A percentile compares a stretch with the other conserved stretches of the same genome.
Conservation (phyloP, 148 eudicot species). For the Camellia japonica region DNA sequence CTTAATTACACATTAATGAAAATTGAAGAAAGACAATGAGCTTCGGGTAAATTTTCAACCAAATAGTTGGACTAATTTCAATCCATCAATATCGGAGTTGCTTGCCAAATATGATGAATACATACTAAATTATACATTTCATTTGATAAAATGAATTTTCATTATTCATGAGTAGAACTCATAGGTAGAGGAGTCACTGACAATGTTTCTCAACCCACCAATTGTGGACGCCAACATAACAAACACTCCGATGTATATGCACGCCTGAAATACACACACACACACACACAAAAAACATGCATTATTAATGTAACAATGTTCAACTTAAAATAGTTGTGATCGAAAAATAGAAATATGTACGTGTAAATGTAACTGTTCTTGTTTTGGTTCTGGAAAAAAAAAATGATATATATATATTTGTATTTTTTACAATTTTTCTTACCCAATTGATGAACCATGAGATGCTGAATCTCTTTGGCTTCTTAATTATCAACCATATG, state of each 20-base stretch:
- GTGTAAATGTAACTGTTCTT: not conserved
- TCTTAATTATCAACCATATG: slow-evolving; percentile 77
- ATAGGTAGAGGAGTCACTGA: slow-evolving; percentile 71
- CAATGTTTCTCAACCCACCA: slow-evolving; percentile 80
- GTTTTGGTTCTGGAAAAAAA: not conserved
- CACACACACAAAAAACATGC: no score
- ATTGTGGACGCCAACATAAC: slow-evolving; percentile 82
- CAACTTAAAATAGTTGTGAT: not conserved
- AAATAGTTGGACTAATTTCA: not conserved
- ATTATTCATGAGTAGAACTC: slow-evolving; percentile 53
- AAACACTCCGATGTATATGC: slow-evolving; percentile 69
- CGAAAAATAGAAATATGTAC: not conserved
- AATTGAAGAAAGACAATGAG: no score
- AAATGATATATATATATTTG: not conserved
- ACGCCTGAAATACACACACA: slow-evolving; percentile 35
- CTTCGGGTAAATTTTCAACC: no score
- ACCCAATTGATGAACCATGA: slow-evolving; percentile 93
- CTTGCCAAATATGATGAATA: slow-evolving; percentile 20
- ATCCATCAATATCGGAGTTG: no score
- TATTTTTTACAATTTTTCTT: slow-evolving; percentile 10
- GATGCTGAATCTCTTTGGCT: slow-evolving; percentile 65
- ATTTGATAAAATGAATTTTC: not conserved
- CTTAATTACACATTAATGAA: no score
- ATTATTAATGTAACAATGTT: not conserved
- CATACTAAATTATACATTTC: not conserved